Conservation (phyloP, 768 basidiomycete species). For the Suillus subalutaceus region DNA sequence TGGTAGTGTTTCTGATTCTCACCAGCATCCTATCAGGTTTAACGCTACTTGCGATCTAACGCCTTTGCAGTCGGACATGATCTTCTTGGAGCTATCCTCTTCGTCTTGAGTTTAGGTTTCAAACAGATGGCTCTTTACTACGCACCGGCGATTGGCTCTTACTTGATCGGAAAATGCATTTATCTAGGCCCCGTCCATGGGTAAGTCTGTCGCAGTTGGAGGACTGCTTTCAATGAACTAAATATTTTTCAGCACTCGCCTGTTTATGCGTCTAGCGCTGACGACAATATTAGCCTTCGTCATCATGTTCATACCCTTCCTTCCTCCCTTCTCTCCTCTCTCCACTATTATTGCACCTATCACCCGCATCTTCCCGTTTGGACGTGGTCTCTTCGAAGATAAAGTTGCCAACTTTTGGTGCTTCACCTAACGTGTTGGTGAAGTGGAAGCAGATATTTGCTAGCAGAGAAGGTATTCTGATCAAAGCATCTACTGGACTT, state of each 20-base stretch:
- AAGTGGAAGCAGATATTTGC: conserved; percentile 67
- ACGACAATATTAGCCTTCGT: conserved; percentile 66
- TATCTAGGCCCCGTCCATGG: conserved; percentile 73
- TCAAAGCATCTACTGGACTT: conserved; percentile 65
- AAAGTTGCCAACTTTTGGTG: conserved; percentile 99
- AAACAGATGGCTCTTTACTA: conserved; percentile 98
- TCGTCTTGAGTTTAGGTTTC: conserved; percentile 86
- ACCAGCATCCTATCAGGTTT: conserved; percentile 49
- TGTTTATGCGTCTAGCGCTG: conserved; percentile 69
- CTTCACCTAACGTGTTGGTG: conserved; percentile 75
- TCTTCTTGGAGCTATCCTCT: conserved; percentile 72
- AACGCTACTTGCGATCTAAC: conserved; percentile 66
- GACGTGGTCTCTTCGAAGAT: conserved; percentile 90
- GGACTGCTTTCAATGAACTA: conserved; percentile 1
- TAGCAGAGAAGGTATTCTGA: conserved; percentile 50
- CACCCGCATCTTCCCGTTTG: conserved; percentile 87
- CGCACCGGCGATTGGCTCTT: conserved; percentile 89
- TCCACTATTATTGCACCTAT: conserved; percentile 63
- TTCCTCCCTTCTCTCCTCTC: conserved; percentile 63
- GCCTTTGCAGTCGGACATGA: conserved; percentile 73
- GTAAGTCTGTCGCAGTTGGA: conserved; percentile 43
- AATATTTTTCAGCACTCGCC: conserved; percentile 36
- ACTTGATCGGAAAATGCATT: conserved; percentile 87
- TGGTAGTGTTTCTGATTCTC: not conserved
- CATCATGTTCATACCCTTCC: conserved; percentile 78